These are phyloP conservation scores for Leishmania tarentolae DNA, from an alignment of 208 protist genomes.

Conservation along the genomic window DNA sequence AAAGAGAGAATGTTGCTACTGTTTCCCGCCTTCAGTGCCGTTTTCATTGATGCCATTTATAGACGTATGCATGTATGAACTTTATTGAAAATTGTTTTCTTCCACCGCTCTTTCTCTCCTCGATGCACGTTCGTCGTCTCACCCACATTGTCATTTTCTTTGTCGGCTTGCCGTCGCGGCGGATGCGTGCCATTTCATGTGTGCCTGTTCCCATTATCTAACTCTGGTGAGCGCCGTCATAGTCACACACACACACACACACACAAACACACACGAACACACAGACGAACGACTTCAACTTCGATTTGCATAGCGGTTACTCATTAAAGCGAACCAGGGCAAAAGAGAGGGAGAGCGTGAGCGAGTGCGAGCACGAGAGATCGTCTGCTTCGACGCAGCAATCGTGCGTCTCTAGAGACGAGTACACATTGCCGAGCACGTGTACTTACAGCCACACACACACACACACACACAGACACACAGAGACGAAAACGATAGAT, in stretches of 20 bases:
- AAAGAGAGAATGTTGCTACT: neutral
- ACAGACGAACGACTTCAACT: neutral
- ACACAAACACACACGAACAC: neutral
- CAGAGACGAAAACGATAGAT: neutral
- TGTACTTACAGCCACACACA: neutral
- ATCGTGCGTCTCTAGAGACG: neutral
- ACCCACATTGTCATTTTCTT: neutral
- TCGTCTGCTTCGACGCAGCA: neutral
- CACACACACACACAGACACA: neutral
- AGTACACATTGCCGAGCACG: neutral
- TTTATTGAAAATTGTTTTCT: neutral
- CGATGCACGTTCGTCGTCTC: neutral
- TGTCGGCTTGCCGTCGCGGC: neutral
- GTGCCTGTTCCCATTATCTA: neutral
- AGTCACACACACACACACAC: neutral
- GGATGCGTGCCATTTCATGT: neutral
- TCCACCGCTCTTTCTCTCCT: neutral
- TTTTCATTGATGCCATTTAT: neutral
- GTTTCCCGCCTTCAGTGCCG: neutral
- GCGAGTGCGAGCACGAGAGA: too few relatives aligned
- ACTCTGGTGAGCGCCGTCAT: neutral
- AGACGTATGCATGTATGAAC: neutral
- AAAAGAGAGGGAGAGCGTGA: neutral
- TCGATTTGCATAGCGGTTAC: neutral
- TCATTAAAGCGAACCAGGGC: neutral